Base-by-base conservation (phyloP, 768 basidiomycete genomes). In the Coprinellus micaceus region DNA sequence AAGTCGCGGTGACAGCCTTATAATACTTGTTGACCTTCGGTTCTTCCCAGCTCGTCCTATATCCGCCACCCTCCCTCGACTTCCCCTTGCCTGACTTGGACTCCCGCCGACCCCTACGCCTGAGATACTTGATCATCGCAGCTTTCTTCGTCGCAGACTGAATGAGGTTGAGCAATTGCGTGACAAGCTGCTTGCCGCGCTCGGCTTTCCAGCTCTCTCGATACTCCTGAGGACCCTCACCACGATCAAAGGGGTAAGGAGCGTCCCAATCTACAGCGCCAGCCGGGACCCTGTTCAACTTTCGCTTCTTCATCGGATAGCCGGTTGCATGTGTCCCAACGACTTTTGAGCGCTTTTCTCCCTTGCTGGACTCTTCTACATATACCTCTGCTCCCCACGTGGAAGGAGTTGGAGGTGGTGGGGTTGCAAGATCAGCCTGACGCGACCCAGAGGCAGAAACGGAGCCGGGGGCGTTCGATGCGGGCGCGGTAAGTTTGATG, bases 231-330 rank as follows among this genome's bases (percentile, higher is more conserved):
- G 90, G 88, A 1, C 86, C 90, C 61, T 92, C 85, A 26, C 88
- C 90, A 47, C 77, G 71, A 39, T 67, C 69, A 60, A 91, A 91
- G 5, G 90, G 90, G 66, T 85, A 91, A 0, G 90, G 90, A 0
- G 91, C 81, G 61, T 91, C 88, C 90, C 90, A 92, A 64, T 91
- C 88, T 1, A 68, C 77, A 1, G 90, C 90, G 11, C 90, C 90
- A 21, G 90, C 90, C 30, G 90, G 90, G 13, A 92, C 88, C 9
- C 74, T 71, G 55, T 75, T 76, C 13, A 91, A 72, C 61, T 81
- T 88, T 26, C 88, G 79, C 58, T 81, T 83, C 69, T 89, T 91
- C 19, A 62, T 46, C 5, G 75, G 63, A 13, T 33, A 36, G 41
- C 51, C 50, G 11, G 55, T 47, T 22, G 54, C 26, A 29, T 40